Base-by-base conservation (phyloP, 495 filamentous ascomycete genomes). In the Daldinia bambusicola region DNA sequence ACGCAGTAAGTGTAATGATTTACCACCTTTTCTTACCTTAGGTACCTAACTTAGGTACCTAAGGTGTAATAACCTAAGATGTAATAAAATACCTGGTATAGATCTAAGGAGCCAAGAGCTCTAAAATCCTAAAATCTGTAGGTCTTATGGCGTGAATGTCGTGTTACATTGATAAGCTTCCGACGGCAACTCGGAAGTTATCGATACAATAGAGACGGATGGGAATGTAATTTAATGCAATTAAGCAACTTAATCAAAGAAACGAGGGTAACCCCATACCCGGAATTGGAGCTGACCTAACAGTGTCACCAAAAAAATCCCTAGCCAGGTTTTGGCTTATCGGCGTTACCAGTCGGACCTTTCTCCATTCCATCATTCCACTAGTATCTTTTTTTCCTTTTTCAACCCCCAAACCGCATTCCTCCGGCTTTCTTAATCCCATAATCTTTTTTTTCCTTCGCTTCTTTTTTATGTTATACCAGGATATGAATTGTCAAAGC, bases 401-500 rank as follows among this genome's bases (percentile, higher is more conserved):
- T 53, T 53, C 16, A 22, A 14, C 41, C 26, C 34, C 34, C 43
- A 16, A 48, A 20, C 43, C 10, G 10, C 43, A 20, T 48, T 48
- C 18, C 18, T 22, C 43, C 43, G 43, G 43, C 41, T 48, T 48
- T 48, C 43, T 48, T 48, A 48, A 12, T 36, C 43, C 20, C 18
- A 20, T 48, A 20, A 48, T 20, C 9, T 50, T 22, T 32, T 55
- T 22, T 62, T 50, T 22, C 22, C 63, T 22, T 62, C 48, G 9
- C 30, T 37, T 32, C 26, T 13, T 37, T 12, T 26, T n/a, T 18
- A 55, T 36, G 18, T 31, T 5, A 65, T 8, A 55, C 18, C 61
- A 56, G 74, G 80, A 75, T 69, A 84, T 84, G 80, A 77, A 67
- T 71, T 70, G 72, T 75, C 65, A 77, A 67, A 76, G 79, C 38